Evolutionary conservation across 495 filamentous ascomycete species (phyloP), one percentile per base, ranked within the genome.

Genomic region (Talaromyces stipitatus): DNA sequence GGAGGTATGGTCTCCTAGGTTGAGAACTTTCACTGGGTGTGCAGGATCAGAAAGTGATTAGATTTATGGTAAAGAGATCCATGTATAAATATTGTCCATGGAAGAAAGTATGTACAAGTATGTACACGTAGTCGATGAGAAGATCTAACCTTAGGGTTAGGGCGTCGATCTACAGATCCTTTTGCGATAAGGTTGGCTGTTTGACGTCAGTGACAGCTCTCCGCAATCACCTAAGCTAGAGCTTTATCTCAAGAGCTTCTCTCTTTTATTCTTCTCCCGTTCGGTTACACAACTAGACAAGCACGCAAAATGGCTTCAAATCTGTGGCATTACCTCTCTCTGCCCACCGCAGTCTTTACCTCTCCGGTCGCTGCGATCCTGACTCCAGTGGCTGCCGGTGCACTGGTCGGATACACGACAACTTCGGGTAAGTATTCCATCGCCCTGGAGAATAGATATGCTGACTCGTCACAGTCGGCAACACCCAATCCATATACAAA

Each of bases 401-500:
- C 62, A 10, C 32, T 60, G 5, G 55, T 71, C 1, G 72, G 70
- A 8, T 55, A 55, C 16, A 64, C 70, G 5, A 61, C 70, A 2
- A 68, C 68, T 41, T 70, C 70, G 56, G 63, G 71, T 74, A 56
- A 57, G 69, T 59, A 24, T 2, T 14, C 2, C 18, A 3, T 32
- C 7, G 11, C 45, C 20, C 24, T n/a, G n/a, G n/a, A 22, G 30
- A 23, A 5, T 7, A 20, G 30, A 29, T 46, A 32, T 36, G 45
- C 62, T 62, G 57, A 61, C 46, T 29, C 12, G 28, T 55, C 41
- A 22, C 56, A 82, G 80, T 78, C 11, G 81, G 76, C 56, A 64
- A 78, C 46, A 86, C 82, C 22, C 77, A 85, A 61, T 70, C 74
- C 46, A 82, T 75, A 45, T 94, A 96, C 70, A 62, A 74, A 18